Conservation (phyloP, 2,329 filamentous ascomycete species). For the Aspergillus uvarum region DNA sequence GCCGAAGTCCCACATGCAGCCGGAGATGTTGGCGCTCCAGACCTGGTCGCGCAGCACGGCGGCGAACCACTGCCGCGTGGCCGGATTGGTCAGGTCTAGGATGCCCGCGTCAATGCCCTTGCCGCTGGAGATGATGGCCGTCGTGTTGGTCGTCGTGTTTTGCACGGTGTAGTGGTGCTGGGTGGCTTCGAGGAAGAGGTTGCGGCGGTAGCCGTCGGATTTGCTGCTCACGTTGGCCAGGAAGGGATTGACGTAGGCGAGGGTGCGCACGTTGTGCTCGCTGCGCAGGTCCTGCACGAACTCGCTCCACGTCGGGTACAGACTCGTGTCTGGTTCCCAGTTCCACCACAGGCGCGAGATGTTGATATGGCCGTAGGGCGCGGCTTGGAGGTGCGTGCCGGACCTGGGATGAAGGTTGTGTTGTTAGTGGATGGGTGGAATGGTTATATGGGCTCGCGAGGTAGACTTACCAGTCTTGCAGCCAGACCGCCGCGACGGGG, state of each 20-base stretch:
- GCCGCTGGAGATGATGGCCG: conserved; percentile 37
- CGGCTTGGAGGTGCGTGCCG: conserved; percentile 35
- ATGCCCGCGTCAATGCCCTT: conserved; percentile 39
- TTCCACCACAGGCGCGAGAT: conserved; percentile 43
- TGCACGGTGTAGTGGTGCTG: conserved; percentile 18
- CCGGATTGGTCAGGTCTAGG: conserved; percentile 38
- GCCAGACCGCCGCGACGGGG: no score
- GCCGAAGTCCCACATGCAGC: conserved; percentile 39
- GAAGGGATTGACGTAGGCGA: not conserved
- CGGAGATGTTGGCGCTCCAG: conserved; percentile 30
- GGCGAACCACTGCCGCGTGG: conserved; percentile 33
- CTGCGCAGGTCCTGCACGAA: conserved; percentile 24
- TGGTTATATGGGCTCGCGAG: no score
- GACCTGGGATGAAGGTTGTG: conserved; percentile 18
- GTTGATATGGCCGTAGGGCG: conserved; percentile 32
- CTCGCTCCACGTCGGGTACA: conserved; percentile 37
- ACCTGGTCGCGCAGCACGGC: conserved; percentile 28
- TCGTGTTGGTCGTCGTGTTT: conserved; percentile 35
- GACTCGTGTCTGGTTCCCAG: conserved; percentile 36
- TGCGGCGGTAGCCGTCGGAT: not conserved
- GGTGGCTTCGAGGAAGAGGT: conserved; percentile 2
- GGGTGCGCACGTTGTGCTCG: no score
- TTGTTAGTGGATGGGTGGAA: not conserved
- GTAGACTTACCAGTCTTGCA: no score
- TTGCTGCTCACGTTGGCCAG: not conserved